Conservation (phyloP, 495 filamentous ascomycete species). For the Neurospora discreta region DNA sequence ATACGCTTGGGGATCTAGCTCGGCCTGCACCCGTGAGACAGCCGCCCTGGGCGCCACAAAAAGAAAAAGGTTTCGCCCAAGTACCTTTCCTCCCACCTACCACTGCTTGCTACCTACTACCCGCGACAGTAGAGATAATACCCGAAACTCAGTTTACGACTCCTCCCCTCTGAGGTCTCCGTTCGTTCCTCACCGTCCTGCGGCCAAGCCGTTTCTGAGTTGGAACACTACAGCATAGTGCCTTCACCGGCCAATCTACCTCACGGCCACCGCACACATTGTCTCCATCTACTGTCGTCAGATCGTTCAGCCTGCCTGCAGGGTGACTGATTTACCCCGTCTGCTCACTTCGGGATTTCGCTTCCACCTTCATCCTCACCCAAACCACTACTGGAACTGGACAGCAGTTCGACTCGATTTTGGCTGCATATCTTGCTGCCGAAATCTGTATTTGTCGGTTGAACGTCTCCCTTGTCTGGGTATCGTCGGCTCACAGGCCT, state of each 20-base stretch:
- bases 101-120: background rate
- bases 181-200: background rate
- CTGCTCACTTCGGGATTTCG: background rate
- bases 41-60: background rate
- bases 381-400: background rate
- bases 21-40: conserved; percentile 17
- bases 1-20: conserved; percentile 1
- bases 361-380: background rate
- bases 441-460: background rate
- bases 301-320: background rate
- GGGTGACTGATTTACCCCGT: background rate
- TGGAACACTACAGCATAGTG: background rate
- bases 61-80: background rate
- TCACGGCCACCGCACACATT: background rate
- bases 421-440: background rate
- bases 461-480: background rate
- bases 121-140: background rate
- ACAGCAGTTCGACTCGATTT: background rate
- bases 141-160: background rate
- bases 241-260: background rate
- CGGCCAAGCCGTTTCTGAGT: background rate
- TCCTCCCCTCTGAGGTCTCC: background rate
- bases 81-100: background rate
- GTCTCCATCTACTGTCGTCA: background rate
- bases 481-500: background rate